Percentiles rank a stretch among this genome's conserved stretches.
Evolutionary conservation across 2,329 filamentous ascomycete genomes (phyloP).

Genomic region (Epichloe elymi): DNA sequence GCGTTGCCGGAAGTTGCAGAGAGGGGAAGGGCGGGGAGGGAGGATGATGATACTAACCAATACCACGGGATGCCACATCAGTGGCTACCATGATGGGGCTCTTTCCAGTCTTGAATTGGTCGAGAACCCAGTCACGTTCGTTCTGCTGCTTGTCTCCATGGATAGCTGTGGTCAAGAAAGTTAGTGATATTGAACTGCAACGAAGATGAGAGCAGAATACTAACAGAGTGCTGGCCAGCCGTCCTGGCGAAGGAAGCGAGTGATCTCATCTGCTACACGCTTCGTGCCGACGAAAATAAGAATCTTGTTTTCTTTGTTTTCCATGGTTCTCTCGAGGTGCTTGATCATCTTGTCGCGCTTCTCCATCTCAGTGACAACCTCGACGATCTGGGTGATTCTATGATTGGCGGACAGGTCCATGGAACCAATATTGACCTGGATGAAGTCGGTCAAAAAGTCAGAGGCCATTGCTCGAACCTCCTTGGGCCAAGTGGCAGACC

Average conservation of each 20-base stretch:
- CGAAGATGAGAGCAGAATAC: slow-evolving; percentile 29
- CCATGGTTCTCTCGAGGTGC: slow-evolving; percentile 96
- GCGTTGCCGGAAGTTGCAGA: slow-evolving; percentile 44
- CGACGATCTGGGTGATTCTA: slow-evolving; percentile 93
- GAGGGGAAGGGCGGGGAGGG: slow-evolving; percentile 31
- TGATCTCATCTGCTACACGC: slow-evolving; percentile 95
- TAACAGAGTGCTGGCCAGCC: slow-evolving; percentile 94
- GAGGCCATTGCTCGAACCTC: slow-evolving; percentile 85
- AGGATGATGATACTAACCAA: slow-evolving; percentile 73
- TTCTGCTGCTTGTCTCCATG: slow-evolving; percentile 99
- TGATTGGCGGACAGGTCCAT: slow-evolving; percentile 94
- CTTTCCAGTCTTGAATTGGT: slow-evolving; percentile 99
- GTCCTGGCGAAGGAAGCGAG: slow-evolving; percentile 90
- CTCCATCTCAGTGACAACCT: slow-evolving; percentile 91
- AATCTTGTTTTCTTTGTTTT: slow-evolving; percentile 88
- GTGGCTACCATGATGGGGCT: slow-evolving; percentile 99
- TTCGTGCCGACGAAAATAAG: slow-evolving; percentile 91
- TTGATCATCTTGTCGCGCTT: slow-evolving; percentile 97
- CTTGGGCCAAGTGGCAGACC: slow-evolving; percentile 99
- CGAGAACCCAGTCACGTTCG: slow-evolving; percentile 98
- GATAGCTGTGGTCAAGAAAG: slow-evolving; percentile 52
- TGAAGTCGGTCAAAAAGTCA: slow-evolving; percentile 90
- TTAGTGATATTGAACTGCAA: slow-evolving; percentile 18
- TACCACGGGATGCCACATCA: slow-evolving; percentile 99
- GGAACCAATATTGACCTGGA: slow-evolving; percentile 97